These are phyloP conservation scores for Funneliformis caledonium DNA, from an alignment of 371 early-diverging fungal genomes.

Conservation along the genomic window DNA sequence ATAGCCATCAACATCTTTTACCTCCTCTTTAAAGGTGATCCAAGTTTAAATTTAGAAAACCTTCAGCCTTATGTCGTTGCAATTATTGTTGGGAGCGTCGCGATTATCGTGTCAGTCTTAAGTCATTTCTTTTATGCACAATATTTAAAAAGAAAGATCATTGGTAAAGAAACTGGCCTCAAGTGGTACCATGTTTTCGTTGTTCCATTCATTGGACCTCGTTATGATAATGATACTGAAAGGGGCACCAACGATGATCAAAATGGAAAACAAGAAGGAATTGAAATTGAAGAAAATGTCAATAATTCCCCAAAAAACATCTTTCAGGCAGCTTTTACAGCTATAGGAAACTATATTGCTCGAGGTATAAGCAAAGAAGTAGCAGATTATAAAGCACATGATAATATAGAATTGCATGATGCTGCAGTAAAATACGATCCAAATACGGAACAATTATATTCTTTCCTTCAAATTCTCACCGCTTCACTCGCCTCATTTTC, in stretches of 20 bases:
- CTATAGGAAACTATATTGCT: slow-evolving; percentile 29
- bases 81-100: slow-evolving; percentile 65
- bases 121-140: slow-evolving; percentile 65
- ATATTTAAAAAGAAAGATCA: slow-evolving; percentile 66
- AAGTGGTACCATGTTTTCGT: slow-evolving; percentile 70
- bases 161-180: slow-evolving; percentile 63
- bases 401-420: slow-evolving; percentile 59
- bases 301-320: background rate
- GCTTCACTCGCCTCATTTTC: slow-evolving; percentile 86
- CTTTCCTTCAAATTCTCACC: slow-evolving; percentile 83
- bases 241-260: slow-evolving; percentile 2
- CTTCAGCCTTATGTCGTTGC: slow-evolving; percentile 53
- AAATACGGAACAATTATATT: slow-evolving; percentile 82
- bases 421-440: slow-evolving; percentile 72
- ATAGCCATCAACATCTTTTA: slow-evolving; percentile 71
- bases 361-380: slow-evolving; percentile 68
- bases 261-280: slow-evolving; percentile 9
- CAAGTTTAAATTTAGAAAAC: slow-evolving; percentile 49
- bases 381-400: slow-evolving; percentile 55
- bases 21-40: slow-evolving; percentile 74
- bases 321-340: slow-evolving; percentile 11
- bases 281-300: background rate
- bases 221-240: slow-evolving; percentile 37
- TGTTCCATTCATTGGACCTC: slow-evolving; percentile 58
- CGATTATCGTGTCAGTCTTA: slow-evolving; percentile 56